A percentile compares a stretch with the other conserved stretches of the same genome.
Evolutionary conservation across 495 filamentous ascomycete genomes (phyloP).

Genomic region (Penicillium desertorum): DNA sequence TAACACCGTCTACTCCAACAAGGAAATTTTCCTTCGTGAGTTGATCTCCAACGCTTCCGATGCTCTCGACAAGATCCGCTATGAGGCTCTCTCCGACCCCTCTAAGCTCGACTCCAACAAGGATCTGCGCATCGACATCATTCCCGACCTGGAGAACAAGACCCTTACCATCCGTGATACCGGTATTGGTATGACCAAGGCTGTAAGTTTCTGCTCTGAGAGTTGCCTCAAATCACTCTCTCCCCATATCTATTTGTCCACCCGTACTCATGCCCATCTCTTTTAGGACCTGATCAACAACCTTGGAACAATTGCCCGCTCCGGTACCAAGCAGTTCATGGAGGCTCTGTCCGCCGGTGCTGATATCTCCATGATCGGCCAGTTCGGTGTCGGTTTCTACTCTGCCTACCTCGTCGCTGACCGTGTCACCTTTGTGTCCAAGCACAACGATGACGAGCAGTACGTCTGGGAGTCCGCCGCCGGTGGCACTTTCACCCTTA

Average conservation of each 20-base stretch:
- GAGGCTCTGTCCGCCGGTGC: slow-evolving; percentile 97
- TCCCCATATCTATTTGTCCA: not conserved
- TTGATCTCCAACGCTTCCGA: slow-evolving; percentile 97
- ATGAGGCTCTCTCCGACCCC: slow-evolving; percentile 94
- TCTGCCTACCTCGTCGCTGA: slow-evolving; percentile 99
- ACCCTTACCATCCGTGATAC: slow-evolving; percentile 95
- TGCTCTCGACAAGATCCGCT: slow-evolving; percentile 99
- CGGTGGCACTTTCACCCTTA: slow-evolving; percentile 95
- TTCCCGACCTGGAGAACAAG: slow-evolving; percentile 94
- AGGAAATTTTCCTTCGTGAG: slow-evolving; percentile 99
- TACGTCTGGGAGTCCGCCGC: slow-evolving; percentile 99
- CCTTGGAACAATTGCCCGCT: slow-evolving; percentile 97
- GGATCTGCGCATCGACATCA: slow-evolving; percentile 97
- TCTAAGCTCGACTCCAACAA: slow-evolving; percentile 94
- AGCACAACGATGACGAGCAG: slow-evolving; percentile 99
- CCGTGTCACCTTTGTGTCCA: slow-evolving; percentile 90
- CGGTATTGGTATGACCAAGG: slow-evolving; percentile 99
- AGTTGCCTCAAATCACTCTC: not conserved
- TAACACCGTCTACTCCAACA: slow-evolving; percentile 99
- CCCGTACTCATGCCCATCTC: slow-evolving; percentile 7
- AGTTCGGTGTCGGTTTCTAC: slow-evolving; percentile 99
- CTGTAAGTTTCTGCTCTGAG: slow-evolving; percentile 63
- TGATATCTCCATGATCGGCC: slow-evolving; percentile 99
- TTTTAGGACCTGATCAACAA: slow-evolving; percentile 97
- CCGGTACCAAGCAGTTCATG: slow-evolving; percentile 99